Conservation (phyloP, 129 eudicot genomes). For the Tagetes erecta region DNA sequence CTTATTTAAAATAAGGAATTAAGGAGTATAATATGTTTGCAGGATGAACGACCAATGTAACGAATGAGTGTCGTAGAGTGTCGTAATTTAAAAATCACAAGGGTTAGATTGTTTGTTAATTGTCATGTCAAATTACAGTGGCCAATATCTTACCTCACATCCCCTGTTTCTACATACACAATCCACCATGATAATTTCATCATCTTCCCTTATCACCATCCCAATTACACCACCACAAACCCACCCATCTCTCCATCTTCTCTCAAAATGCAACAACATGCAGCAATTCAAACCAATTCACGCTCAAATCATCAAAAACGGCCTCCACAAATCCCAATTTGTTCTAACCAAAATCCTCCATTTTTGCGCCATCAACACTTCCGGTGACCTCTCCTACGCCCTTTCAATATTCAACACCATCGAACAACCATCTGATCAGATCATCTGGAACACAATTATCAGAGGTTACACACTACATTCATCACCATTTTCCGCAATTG, state of each 20-base stretch:
- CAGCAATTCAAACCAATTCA: slow-evolving; percentile 56
- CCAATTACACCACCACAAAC: slow-evolving; percentile 37
- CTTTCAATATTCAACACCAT: slow-evolving; percentile 47
- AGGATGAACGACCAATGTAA: too few relatives aligned
- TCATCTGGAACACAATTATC: slow-evolving; percentile 48
- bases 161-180: neutral
- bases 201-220: slow-evolving; percentile 19
- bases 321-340: slow-evolving; percentile 64
- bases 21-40: too few relatives aligned
- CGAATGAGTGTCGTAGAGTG: too few relatives aligned
- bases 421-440: slow-evolving; percentile 35
- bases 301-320: slow-evolving; percentile 55
- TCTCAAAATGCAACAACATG: slow-evolving; percentile 56
- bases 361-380: slow-evolving; percentile 60
- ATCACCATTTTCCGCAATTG: slow-evolving; percentile 23
- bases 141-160: too few relatives aligned
- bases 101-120: too few relatives aligned
- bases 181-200: slow-evolving; percentile 26
- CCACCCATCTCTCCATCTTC: slow-evolving; percentile 54
- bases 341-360: slow-evolving; percentile 52
- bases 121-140: too few relatives aligned
- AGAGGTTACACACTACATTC: slow-evolving; percentile 37
- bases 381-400: slow-evolving; percentile 54
- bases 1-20: too few relatives aligned
- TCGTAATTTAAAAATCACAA: too few relatives aligned